Base-by-base conservation (phyloP, 2,329 filamentous ascomycete species). In the Hymenoscyphus infarciens region DNA sequence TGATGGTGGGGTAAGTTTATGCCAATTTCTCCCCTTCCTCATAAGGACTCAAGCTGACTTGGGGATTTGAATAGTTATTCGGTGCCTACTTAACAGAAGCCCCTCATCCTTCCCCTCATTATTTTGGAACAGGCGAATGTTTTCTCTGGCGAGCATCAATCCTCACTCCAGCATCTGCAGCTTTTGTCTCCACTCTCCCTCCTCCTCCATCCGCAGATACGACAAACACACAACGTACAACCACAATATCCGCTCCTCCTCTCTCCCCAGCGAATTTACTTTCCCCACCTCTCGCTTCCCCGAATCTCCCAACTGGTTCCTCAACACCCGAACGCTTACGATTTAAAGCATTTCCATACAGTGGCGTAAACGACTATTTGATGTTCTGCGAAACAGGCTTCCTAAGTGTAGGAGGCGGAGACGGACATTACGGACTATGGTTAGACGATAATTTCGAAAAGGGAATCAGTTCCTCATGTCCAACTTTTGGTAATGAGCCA, bases 291-390 rank as follows among this genome's bases (percentile, higher is more conserved):
- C 67, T 68, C 11, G 65, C 69, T 60, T 68, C 73, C 11, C 70
- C 71, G 19, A 63, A 60, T 15, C 64, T 64, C 53, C 39, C 66
- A 19, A 71, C 72, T 7, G 70, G 68, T 5, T 71, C 83, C 1
- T 83, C 81, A 29, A 86, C 86, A 3, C 84, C 87, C 4, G 90
- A 94, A 65, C 83, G 87, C 29, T 91, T 98, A 69, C 87, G 95
- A 22, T 99, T 99, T 83, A 97, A 97, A 77, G 94, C 94, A 0
- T 99, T 98, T 71, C 93, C 94, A 0, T 98, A 97, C 73, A 96
- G 90, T 62, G 95, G 95, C 5, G 85, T 96, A 49, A 98, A 99
- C 75, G 95, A 98, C 76, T 99, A 96, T 75, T 92, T 94, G 80
- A 95, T 98, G 69, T 90, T 96, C 72, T 98, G 94, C 77, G 92